Evolutionary conservation across 164 flowering plant species (phyloP).

Genomic region (Pachysandra terminalis): DNA sequence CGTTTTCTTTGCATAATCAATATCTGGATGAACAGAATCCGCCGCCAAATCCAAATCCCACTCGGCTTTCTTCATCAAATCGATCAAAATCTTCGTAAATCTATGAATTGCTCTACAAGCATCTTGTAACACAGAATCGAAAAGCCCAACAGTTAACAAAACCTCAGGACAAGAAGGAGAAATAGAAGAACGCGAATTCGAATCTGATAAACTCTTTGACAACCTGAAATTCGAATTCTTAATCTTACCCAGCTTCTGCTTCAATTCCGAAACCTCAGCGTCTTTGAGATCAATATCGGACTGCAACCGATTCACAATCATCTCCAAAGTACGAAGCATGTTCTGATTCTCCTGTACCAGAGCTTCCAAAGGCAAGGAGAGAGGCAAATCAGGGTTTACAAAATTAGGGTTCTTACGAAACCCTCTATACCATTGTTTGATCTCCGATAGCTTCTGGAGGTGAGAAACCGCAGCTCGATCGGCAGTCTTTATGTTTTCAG

Average conservation of each 20-base stretch:
- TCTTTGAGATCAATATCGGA: constrained; percentile 72
- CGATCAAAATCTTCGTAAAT: constrained; percentile 68
- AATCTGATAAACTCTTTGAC: constrained; percentile 36
- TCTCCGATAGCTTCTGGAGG: constrained; percentile 57
- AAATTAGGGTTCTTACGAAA: constrained; percentile 27
- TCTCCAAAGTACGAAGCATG: constrained; percentile 62
- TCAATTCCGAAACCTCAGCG: constrained; percentile 41
- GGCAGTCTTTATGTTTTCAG: constrained; percentile 48
- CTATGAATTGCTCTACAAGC: constrained; percentile 43
- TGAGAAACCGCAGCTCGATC: constrained; percentile 64
- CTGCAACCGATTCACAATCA: constrained; percentile 63
- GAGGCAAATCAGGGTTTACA: constrained; percentile 22
- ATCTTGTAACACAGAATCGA: constrained; percentile 61
- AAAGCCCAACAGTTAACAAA: constrained; percentile 56
- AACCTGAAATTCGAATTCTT: constrained; percentile 37
- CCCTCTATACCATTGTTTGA: constrained; percentile 44
- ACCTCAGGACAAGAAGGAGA: constrained; percentile 25
- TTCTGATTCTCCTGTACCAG: constrained; percentile 94
- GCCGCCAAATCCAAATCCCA: constrained; percentile 92
- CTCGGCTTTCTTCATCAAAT: constrained; percentile 66
- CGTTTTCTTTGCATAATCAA: constrained; percentile 56
- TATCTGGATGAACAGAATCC: constrained; percentile 50
- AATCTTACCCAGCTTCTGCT: constrained; percentile 49
- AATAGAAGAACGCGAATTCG: constrained; percentile 12
- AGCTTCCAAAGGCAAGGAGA: constrained; percentile 66